Evolutionary conservation across 2,329 filamentous ascomycete species (phyloP).

Genomic region (Aspergillus flavus): DNA sequence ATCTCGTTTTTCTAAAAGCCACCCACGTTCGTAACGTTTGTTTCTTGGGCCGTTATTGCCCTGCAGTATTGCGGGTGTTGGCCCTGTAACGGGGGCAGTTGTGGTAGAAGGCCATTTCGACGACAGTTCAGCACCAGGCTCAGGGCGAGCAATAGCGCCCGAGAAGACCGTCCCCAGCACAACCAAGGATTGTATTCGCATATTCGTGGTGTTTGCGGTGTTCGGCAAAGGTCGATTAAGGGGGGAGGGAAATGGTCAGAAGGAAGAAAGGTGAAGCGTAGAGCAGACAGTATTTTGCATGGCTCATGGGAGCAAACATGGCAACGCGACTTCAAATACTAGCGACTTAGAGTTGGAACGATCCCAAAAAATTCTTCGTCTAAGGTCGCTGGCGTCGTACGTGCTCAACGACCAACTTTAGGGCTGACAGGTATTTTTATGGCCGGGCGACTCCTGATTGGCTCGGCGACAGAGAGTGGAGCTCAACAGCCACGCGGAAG

Average conservation of each 20-base stretch:
- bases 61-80: not conserved
- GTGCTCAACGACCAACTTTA: not conserved
- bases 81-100: not conserved
- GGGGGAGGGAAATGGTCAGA: not conserved
- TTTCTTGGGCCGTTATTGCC: not conserved
- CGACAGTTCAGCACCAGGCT: not conserved
- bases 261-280: not conserved
- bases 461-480: not conserved
- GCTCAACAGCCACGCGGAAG: not conserved
- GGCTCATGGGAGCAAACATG: not conserved
- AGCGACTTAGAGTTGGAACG: not conserved
- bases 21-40: not conserved
- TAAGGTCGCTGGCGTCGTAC: not conserved
- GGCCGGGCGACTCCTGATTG: not conserved
- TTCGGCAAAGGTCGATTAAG: not conserved
- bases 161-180: not conserved
- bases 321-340: not conserved
- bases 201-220: not conserved
- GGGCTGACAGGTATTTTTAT: slow-evolving; percentile 1
- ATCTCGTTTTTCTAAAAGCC: slow-evolving; percentile 4
- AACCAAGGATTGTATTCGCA: not conserved
- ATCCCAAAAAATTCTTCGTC: not conserved
- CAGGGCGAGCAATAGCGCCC: not conserved
- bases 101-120: not conserved
- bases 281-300: not conserved